These are phyloP conservation scores for Immersiella caudata DNA, from an alignment of 495 filamentous ascomycete species.

Conservation along the genomic window DNA sequence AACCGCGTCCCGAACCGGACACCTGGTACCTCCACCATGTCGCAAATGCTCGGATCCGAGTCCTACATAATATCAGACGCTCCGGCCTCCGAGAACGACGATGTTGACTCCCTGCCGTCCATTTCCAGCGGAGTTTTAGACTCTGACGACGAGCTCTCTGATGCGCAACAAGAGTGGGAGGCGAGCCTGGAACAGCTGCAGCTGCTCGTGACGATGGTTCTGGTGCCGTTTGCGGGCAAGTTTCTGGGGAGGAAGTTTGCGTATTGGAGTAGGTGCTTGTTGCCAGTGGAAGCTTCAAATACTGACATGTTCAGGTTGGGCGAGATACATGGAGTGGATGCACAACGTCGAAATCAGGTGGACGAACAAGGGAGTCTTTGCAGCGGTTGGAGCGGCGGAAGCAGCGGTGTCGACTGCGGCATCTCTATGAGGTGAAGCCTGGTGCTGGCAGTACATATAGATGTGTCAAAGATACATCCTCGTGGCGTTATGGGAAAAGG, in stretches of 20 bases:
- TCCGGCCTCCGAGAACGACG: conserved; percentile 58
- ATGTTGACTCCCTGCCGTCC: conserved; percentile 79
- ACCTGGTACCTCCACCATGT: conserved; percentile 16
- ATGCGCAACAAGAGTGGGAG: conserved; percentile 92
- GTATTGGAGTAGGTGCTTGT: conserved; percentile 79
- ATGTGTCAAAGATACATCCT: not conserved
- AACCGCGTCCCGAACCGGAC: not conserved
- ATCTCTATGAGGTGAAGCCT: conserved; percentile 55
- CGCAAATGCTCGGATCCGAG: conserved; percentile 44
- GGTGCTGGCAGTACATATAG: not conserved
- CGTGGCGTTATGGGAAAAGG: not conserved
- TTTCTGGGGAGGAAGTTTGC: conserved; percentile 91
- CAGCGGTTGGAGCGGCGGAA: conserved; percentile 66
- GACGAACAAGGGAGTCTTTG: conserved; percentile 60
- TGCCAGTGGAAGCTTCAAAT: not conserved
- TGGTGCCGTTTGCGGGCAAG: conserved; percentile 91
- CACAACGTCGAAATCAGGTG: conserved; percentile 56
- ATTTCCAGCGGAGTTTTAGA: conserved; percentile 64
- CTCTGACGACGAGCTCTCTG: conserved; percentile 63
- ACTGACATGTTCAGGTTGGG: conserved; percentile 51
- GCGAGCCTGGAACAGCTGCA: conserved; percentile 91
- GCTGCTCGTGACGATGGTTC: conserved; percentile 86
- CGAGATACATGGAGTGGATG: conserved; percentile 61
- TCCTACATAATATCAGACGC: conserved; percentile 50
- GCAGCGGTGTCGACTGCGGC: conserved; percentile 72